Evolutionary conservation across 2,329 filamentous ascomycete species (phyloP).

Genomic region (Tolypocladium inflatum): DNA sequence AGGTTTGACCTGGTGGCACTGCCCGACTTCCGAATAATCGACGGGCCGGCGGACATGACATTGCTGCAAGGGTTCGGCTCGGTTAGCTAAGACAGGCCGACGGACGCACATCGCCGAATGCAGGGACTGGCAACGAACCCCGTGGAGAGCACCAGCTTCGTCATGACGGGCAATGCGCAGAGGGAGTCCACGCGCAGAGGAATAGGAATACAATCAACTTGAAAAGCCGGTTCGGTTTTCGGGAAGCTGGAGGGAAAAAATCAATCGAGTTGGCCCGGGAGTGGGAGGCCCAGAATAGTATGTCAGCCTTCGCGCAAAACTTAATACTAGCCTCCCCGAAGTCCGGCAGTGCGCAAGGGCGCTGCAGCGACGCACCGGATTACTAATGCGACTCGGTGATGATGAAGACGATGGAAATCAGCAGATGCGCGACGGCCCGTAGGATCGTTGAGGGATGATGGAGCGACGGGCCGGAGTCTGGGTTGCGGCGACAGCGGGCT

Average conservation of each 20-base stretch:
- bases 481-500: background rate
- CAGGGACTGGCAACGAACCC: conserved; percentile 49
- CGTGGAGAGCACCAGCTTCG: conserved; percentile 78
- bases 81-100: background rate
- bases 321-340: background rate
- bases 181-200: background rate
- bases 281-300: background rate
- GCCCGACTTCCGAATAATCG: conserved; percentile 70
- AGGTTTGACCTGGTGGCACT: conserved; percentile 74
- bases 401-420: background rate
- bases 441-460: background rate
- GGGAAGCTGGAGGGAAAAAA: background rate
- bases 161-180: conserved; percentile 33
- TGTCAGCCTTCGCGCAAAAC: background rate
- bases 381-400: background rate
- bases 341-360: background rate
- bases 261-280: background rate
- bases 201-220: background rate
- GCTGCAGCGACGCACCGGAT: background rate
- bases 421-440: background rate
- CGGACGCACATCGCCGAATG: background rate
- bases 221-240: background rate
- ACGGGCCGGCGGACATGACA: conserved; percentile 75
- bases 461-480: background rate
- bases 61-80: conserved; percentile 40